These are phyloP conservation scores for Tetracladium maxilliforme DNA, from an alignment of 2,329 filamentous ascomycete species.

Conservation along the genomic window DNA sequence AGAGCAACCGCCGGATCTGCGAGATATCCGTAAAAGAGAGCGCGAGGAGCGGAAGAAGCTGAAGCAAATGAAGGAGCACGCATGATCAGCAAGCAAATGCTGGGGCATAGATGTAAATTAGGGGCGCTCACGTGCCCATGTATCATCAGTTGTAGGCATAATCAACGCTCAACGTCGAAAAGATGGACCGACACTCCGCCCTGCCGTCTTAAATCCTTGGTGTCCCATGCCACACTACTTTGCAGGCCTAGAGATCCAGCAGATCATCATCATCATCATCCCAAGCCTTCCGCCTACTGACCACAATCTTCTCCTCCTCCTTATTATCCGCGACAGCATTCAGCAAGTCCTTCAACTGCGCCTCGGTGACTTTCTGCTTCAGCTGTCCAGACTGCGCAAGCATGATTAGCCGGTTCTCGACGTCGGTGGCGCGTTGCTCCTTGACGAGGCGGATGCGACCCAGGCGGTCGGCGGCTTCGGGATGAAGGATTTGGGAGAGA, in stretches of 20 bases:
- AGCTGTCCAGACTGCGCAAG: constrained; percentile 81
- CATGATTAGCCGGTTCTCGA: constrained; percentile 88
- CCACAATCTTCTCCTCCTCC: constrained; percentile 71
- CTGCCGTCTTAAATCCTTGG: too few species aligned
- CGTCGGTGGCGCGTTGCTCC: constrained; percentile 72
- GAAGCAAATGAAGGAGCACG: too few species aligned
- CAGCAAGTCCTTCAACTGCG: constrained; percentile 83
- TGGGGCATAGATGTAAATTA: background rate
- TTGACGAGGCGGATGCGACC: constrained; percentile 94
- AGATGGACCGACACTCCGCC: background rate
- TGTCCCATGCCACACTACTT: constrained; percentile 1
- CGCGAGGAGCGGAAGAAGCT: constrained; percentile 53
- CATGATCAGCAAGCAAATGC: too few species aligned
- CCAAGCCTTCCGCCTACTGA: constrained; percentile 67
- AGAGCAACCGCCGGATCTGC: constrained; percentile 76
- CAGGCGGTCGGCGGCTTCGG: constrained; percentile 83
- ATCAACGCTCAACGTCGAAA: background rate
- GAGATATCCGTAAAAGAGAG: constrained; percentile 58
- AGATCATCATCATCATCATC: constrained; percentile 76
- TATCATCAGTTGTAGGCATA: background rate
- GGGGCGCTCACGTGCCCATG: background rate
- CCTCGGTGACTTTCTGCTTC: constrained; percentile 75
- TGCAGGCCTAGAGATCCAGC: constrained; percentile 36
- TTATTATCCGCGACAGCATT: constrained; percentile 69
- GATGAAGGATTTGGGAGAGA: constrained; percentile 84